Percentiles rank a stretch among this genome's conserved stretches.
These are phyloP conservation scores for Mallotus nudiflorus DNA, from an alignment of 345 rosid species.

Conservation along the genomic window DNA sequence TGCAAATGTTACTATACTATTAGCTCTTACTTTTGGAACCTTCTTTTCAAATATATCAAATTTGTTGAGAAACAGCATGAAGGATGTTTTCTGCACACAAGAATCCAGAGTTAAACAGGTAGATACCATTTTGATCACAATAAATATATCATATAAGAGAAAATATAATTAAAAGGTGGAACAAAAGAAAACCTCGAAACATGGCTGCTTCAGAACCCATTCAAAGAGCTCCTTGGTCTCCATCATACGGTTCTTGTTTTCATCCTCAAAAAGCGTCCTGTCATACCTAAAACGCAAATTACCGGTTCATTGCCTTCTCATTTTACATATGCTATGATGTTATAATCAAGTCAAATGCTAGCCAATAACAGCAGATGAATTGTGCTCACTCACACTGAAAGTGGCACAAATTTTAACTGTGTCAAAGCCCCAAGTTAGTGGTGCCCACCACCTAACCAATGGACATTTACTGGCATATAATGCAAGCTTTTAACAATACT, in stretches of 20 bases:
- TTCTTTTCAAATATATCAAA: conserved; percentile 97
- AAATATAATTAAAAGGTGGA: neutral
- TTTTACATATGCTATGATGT: neutral
- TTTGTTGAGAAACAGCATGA: conserved; percentile 96
- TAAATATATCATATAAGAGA: neutral
- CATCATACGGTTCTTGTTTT: conserved; percentile 86
- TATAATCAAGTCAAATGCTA: neutral
- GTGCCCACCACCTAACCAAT: neutral
- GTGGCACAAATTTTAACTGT: neutral
- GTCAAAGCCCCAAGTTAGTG: neutral
- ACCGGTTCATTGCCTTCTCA: neutral
- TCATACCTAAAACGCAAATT: conserved; percentile 63
- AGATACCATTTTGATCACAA: too few relatives aligned
- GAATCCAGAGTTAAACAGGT: conserved; percentile 4
- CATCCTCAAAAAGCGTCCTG: conserved; percentile 91
- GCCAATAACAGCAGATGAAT: neutral
- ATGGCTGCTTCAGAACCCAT: conserved; percentile 97
- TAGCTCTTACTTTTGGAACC: conserved; percentile 67
- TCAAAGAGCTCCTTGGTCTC: conserved; percentile 92
- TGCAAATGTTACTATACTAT: neutral
- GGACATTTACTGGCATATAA: neutral
- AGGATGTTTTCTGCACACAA: conserved; percentile 85
- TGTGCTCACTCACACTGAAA: neutral
- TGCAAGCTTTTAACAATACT: neutral
- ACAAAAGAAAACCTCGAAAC: conserved; percentile 71